Evolutionary conservation across 23 red algal species (phyloP), one percentile per base, ranked within the genome.

Genomic region (Agarophyton chilense): DNA sequence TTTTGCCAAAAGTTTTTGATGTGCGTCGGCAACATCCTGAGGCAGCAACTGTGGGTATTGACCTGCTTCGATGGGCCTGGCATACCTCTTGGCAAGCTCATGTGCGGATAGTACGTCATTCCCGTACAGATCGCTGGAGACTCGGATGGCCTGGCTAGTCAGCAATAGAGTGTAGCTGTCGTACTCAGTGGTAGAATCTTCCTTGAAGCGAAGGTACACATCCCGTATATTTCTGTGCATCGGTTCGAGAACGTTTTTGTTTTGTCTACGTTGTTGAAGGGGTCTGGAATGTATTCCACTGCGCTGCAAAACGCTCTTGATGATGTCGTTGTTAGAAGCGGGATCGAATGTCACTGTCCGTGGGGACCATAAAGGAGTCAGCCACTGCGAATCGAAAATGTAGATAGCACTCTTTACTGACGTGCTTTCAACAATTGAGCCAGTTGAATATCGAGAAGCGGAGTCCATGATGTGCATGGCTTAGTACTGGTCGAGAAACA

Each of bases 221-320:
- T 76, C 67, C 24, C 67, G 42, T 19, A 77, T 88, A 2, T 65
- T 44, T 39, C 52, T 44, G 26, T 88, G 84, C 33, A 65, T 76
- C 0, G 84, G 65, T 21, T 88, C 65, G 0, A 88, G 52, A 67
- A 78, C 68, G 21, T 88, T 88, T 50, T 88, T 75, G 36, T 78
- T 65, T 32, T 78, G 70, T 39, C 68, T n/a, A 38, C 84, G 65
- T 4, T 67, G 2, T 0, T 47, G 84, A 10, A 88, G 51, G 4
- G 72, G 68, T 39, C 66, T 42, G 28, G 16, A 0, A 21, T 39
- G 21, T 17, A 88, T 75, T 38, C 31, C 84, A 17, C 38, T 11
- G 21, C 10, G 5, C 24, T 16, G n/a, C 19, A 88, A 49, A 61
- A 33, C 77, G 33, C 28, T 13, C 0, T 5, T 61, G 28, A 88